Percentiles rank a stretch among this genome's conserved stretches.
phyloP scores from a whole-genome alignment of 768 basidiomycete genomes.

The Serendipita sp. region DNA sequence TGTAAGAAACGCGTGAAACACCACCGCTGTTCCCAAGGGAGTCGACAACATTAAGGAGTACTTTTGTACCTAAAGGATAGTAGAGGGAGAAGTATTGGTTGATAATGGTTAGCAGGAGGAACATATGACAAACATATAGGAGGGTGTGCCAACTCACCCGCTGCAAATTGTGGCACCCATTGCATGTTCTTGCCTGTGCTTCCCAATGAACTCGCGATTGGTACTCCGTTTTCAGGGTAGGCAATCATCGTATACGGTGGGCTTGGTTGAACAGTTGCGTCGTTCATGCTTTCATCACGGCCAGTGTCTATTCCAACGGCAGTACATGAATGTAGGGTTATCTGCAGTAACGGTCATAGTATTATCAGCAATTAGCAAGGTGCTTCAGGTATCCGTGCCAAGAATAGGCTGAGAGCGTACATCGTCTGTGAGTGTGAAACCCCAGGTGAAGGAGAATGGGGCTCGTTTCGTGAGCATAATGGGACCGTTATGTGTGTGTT shows the following conservation, averaged over 20 bases:
- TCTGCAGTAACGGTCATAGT: no score
- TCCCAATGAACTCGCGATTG: neutral
- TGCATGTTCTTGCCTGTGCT: neutral
- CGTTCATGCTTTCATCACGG: neutral
- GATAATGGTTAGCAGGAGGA: neutral
- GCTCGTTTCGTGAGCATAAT: neutral
- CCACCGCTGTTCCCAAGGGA: neutral
- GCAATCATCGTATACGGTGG: neutral
- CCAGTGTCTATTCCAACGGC: neutral
- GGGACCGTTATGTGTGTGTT: no score
- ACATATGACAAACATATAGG: neutral
- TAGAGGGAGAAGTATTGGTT: neutral
- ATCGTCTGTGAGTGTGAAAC: neutral
- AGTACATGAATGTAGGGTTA: neutral
- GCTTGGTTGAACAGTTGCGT: neutral
- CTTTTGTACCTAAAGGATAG: neutral
- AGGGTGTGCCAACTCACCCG: neutral
- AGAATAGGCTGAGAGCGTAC: neutral
- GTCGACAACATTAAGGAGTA: neutral
- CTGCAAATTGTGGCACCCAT: neutral
- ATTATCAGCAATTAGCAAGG: no score
- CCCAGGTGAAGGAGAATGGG: neutral
- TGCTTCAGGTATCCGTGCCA: no score
- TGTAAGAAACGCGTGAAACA: neutral
- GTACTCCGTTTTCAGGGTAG: neutral